Conservation (phyloP, 148 eudicot genomes). For the Chenopodium berlandieri region DNA sequence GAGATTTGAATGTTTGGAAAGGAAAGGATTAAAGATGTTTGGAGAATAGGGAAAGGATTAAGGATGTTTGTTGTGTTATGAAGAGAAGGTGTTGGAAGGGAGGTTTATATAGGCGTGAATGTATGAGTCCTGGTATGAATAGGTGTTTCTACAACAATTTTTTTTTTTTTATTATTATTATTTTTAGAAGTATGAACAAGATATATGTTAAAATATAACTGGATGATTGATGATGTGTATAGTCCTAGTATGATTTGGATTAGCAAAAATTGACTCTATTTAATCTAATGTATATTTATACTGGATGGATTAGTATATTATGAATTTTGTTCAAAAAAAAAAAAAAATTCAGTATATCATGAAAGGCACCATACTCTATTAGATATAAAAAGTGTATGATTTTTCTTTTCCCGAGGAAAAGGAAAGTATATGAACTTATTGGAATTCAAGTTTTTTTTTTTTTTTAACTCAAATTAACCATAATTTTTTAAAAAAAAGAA, state of each 20-base stretch:
- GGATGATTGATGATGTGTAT: background rate
- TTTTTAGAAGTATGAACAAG: background rate
- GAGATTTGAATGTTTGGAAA: background rate
- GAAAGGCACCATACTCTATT: no score
- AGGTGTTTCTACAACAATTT: background rate
- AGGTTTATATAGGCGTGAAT: conserved; percentile 31
- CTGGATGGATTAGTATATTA: no score
- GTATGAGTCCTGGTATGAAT: background rate
- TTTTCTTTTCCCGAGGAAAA: no score
- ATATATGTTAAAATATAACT: conserved; percentile 12
- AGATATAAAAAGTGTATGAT: no score
- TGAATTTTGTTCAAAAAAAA: no score
- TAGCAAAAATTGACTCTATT: conserved; percentile 3
- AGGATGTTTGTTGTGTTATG: background rate
- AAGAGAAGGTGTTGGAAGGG: background rate
- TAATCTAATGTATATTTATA: no score
- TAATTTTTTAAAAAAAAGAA: no score
- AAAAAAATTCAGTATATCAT: no score
- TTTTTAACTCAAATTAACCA: no score
- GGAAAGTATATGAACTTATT: no score
- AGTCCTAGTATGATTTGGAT: background rate
- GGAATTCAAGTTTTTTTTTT: no score
- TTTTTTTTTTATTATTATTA: background rate
- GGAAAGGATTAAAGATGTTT: conserved; percentile 6
- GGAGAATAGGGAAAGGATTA: background rate